These are phyloP conservation scores for Pyrus hybrid DNA, from an alignment of 331 rosid genomes.

Conservation along the genomic window DNA sequence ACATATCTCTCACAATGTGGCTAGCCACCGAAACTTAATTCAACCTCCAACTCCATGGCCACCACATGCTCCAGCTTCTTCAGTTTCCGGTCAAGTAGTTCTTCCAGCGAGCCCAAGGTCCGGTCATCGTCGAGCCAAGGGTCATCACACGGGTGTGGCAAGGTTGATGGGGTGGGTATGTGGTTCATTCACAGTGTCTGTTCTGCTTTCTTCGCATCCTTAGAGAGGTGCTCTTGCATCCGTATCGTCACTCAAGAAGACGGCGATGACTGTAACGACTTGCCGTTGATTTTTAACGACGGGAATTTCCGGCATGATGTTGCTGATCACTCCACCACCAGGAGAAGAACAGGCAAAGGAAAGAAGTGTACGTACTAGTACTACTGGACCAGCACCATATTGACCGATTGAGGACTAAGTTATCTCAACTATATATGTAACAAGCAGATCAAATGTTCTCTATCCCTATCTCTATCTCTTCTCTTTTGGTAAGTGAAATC, in stretches of 20 bases:
- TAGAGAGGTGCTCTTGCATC: slow-evolving; percentile 68
- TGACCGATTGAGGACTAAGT: background rate
- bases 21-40: background rate
- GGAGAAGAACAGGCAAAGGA: slow-evolving; percentile 49
- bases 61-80: slow-evolving; percentile 47
- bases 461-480: background rate
- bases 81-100: slow-evolving; percentile 34
- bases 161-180: slow-evolving; percentile 61
- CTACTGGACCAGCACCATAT: background rate
- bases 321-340: slow-evolving; percentile 15
- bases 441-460: background rate
- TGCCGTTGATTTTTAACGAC: slow-evolving; percentile 61
- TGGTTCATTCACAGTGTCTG: slow-evolving; percentile 67
- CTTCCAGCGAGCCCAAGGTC: slow-evolving; percentile 18
- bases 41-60: slow-evolving; percentile 36
- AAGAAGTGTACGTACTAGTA: slow-evolving; percentile 17
- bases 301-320: slow-evolving; percentile 45
- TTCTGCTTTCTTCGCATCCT: slow-evolving; percentile 58
- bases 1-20: background rate
- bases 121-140: slow-evolving; percentile 27
- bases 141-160: slow-evolving; percentile 34
- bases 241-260: slow-evolving; percentile 62
- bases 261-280: slow-evolving; percentile 48
- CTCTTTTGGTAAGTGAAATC: slow-evolving; percentile 31
- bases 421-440: background rate